Conservation (phyloP, 2,329 filamentous ascomycete species). For the Fusarium stilboides region DNA sequence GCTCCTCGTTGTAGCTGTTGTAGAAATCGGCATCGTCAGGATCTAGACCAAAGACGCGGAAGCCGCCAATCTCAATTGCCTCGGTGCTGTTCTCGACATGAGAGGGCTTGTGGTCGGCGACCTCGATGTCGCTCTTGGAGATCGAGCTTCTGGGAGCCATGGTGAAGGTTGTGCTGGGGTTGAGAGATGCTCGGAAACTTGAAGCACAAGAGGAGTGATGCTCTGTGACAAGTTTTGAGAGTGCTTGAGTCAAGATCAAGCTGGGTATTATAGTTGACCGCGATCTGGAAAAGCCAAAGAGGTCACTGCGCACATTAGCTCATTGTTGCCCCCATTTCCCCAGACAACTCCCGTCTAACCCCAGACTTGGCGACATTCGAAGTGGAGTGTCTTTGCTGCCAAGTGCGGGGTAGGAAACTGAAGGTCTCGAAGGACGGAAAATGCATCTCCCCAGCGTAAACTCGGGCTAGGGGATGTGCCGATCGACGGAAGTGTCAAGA, state of each 20-base stretch:
- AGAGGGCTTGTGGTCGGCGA: constrained; percentile 29
- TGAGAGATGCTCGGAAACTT: background rate
- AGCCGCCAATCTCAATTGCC: constrained; percentile 42
- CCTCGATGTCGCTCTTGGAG: constrained; percentile 44
- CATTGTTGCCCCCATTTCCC: constrained; percentile 28
- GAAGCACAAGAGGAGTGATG: constrained; percentile 4
- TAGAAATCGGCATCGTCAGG: constrained; percentile 47
- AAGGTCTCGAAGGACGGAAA: constrained; percentile 37
- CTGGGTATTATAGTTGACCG: constrained; percentile 38
- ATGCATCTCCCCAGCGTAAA: constrained; percentile 14
- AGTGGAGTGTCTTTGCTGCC: constrained; percentile 17
- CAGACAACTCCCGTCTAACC: constrained; percentile 28
- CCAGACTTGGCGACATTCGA: constrained; percentile 34
- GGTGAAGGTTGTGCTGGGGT: background rate
- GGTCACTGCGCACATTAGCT: constrained; percentile 16
- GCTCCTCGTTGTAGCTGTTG: constrained; percentile 41
- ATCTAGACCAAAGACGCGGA: constrained; percentile 43
- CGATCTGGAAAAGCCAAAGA: constrained; percentile 21
- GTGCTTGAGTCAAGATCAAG: background rate
- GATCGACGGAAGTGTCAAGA: background rate
- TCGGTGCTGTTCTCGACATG: constrained; percentile 37
- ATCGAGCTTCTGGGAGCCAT: constrained; percentile 44
- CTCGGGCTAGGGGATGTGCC: background rate
- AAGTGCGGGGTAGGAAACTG: constrained; percentile 41
- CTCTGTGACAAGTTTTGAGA: constrained; percentile 8